Base-by-base conservation (phyloP, 495 filamentous ascomycete genomes). In the Penicillium manginii region DNA sequence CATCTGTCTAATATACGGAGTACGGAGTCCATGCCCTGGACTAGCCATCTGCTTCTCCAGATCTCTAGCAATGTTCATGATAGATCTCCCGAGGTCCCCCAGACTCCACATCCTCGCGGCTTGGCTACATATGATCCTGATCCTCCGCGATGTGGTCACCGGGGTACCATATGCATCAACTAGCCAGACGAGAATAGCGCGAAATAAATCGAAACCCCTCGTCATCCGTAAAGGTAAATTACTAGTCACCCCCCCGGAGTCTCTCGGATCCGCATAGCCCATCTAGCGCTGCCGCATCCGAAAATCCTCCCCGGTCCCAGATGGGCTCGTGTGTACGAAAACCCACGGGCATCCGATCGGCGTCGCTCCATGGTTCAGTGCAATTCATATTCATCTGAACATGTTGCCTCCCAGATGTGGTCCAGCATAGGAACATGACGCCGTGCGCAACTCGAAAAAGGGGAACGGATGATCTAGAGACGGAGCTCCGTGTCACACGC, bases 101-200 rank as follows among this genome's bases (percentile, higher is more conserved):
- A 46, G 59, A 58, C 59, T 54, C 59, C 59, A 57, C 54, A 57
- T 17, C 19, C 43, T n/a, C 26, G 29, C 23, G 8, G 6, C 50
- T 53, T 53, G 45, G 52, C 51, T 43, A 17, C 15, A 9, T 43
- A 18, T 43, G n/a, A 9, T n/a, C 40, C 17, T 17, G 17, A 39
- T 39, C 12, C 11, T 18, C 15, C 7, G 19, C 15, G 40, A 43
- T n/a, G 15, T 37, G 35, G 35, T 37, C 35, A 37, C 35, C 35
- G 35, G 35, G 26, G 35, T n/a, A n/a, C 9, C 35, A 9, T 43
- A 17, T 21, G 19, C 17, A 21, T 3, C 40, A 17, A 3, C 40
- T 12, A n/a, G 40, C n/a, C 15, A 43, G 40, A 43, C 40, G 40
- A 43, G 17, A 43, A 43, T 9, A 29, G 17, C 15, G 40, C 40